Evolutionary conservation across 176 grass and related monocot genomes (phyloP).

Genomic region (Cenchrus fungigraminus): DNA sequence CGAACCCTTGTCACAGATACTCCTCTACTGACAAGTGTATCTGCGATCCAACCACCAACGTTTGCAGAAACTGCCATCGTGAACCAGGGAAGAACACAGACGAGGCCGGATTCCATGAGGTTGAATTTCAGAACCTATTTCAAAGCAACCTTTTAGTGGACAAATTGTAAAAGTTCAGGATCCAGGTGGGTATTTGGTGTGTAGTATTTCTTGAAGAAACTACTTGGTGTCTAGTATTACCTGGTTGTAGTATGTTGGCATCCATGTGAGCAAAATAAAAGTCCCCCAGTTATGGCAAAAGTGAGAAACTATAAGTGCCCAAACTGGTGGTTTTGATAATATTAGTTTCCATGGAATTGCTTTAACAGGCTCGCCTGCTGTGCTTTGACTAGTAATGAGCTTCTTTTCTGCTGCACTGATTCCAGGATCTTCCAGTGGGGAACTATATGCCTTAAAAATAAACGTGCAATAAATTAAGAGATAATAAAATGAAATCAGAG

Average conservation of each 20-base stretch:
- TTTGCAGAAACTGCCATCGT: slow-evolving; percentile 96
- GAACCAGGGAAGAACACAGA: slow-evolving; percentile 95
- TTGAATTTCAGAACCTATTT: slow-evolving; percentile 97
- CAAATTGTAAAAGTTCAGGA: slow-evolving; percentile 4
- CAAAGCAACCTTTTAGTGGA: slow-evolving; percentile 19
- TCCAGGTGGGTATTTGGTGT: slow-evolving; percentile 15
- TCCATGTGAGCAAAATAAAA: slow-evolving; percentile 99
- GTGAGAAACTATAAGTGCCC: slow-evolving; percentile 93
- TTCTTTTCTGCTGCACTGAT: slow-evolving; percentile 76
- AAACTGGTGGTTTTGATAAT: slow-evolving; percentile 90
- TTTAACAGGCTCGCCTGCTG: slow-evolving; percentile 70
- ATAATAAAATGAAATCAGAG: slow-evolving; percentile 16
- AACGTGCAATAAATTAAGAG: slow-evolving; percentile 21
- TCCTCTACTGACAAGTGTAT: slow-evolving; percentile 96
- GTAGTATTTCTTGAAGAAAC: neutral
- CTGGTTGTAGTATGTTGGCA: slow-evolving; percentile 99
- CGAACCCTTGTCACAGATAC: slow-evolving; percentile 88
- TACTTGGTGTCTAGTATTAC: slow-evolving; percentile 49
- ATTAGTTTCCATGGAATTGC: slow-evolving; percentile 90
- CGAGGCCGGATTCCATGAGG: slow-evolving; percentile 85
- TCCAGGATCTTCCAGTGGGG: slow-evolving; percentile 89
- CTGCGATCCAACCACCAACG: slow-evolving; percentile 98
- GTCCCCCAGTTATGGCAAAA: slow-evolving; percentile 99
- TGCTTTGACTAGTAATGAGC: slow-evolving; percentile 62
- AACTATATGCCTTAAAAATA: slow-evolving; percentile 79